Conservation (phyloP, 495 filamentous ascomycete genomes). For the Penicillium lividum region DNA sequence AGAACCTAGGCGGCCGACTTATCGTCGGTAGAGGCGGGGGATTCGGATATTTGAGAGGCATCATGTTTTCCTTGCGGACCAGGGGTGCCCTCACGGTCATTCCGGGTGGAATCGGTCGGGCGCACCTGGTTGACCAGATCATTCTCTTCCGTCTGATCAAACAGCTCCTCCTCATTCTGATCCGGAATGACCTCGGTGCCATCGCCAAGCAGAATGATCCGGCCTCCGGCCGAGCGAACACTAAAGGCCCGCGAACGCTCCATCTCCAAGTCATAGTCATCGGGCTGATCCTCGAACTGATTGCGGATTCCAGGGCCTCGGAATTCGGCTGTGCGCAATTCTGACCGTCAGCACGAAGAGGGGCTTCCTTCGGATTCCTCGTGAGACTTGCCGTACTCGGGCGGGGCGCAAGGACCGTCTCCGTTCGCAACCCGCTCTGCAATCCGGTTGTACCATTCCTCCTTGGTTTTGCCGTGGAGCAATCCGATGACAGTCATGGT, state of each 20-base stretch:
- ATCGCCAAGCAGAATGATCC: conserved; percentile 93
- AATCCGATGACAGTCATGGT: conserved; percentile 92
- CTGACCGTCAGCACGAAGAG: conserved; percentile 50
- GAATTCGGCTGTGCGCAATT: conserved; percentile 78
- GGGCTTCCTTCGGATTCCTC: conserved; percentile 45
- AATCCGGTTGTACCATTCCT: conserved; percentile 97
- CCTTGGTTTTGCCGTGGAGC: conserved; percentile 86
- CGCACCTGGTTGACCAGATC: conserved; percentile 62
- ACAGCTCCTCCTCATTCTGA: conserved; percentile 86
- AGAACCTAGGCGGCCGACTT: conserved; percentile 30
- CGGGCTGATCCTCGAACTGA: conserved; percentile 87
- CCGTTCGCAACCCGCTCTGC: conserved; percentile 92
- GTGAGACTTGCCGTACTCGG: conserved; percentile 93
- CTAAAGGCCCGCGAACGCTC: conserved; percentile 62
- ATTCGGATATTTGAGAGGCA: conserved; percentile 45
- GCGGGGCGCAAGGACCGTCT: conserved; percentile 97
- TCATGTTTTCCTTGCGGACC: conserved; percentile 44
- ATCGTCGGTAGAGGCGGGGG: conserved; percentile 48
- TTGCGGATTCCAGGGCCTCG: conserved; percentile 81
- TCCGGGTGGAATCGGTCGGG: conserved; percentile 42
- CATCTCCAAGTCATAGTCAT: conserved; percentile 86
- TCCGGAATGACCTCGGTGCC: conserved; percentile 87
- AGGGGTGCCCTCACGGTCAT: conserved; percentile 59
- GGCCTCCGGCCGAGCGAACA: conserved; percentile 64
- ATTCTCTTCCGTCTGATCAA: conserved; percentile 81